Conservation (phyloP, 1,284 basidiomycete species). For the Ustilago shanxiensis region DNA sequence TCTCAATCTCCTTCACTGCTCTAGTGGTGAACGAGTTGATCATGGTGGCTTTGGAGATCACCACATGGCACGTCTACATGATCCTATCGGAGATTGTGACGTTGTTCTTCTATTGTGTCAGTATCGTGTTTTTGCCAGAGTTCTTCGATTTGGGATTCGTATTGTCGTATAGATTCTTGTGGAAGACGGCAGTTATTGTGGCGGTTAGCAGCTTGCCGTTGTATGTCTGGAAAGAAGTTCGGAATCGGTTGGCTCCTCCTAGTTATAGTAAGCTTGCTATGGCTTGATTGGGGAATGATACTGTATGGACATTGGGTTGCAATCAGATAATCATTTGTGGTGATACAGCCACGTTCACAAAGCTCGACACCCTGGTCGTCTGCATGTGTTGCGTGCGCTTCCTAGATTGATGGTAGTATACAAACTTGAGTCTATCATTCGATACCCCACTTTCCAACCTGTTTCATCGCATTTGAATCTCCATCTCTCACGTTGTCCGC, state of each 20-base stretch:
- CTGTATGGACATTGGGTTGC: background rate
- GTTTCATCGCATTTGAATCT: constrained; percentile 82
- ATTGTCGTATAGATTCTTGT: constrained; percentile 85
- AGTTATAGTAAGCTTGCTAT: constrained; percentile 83
- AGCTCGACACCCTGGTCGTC: background rate
- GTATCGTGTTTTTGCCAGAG: constrained; percentile 92
- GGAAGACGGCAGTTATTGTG: constrained; percentile 90
- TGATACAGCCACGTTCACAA: background rate
- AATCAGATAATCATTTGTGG: background rate
- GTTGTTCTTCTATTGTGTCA: constrained; percentile 87
- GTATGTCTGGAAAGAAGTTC: constrained; percentile 88
- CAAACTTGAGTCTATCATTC: constrained; percentile 18
- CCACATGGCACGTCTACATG: constrained; percentile 99
- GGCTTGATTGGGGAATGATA: constrained; percentile 38
- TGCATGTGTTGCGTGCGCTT: background rate
- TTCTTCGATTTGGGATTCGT: constrained; percentile 98
- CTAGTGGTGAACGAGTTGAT: constrained; percentile 96
- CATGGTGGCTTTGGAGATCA: constrained; percentile 98
- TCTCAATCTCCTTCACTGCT: constrained; percentile 97
- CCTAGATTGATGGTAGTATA: constrained; percentile 12
- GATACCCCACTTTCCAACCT: constrained; percentile 77
- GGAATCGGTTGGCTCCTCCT: constrained; percentile 88
- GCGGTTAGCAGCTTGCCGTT: constrained; percentile 89
- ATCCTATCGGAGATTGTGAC: constrained; percentile 90
- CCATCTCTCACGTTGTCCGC: constrained; percentile 59